A percentile compares a stretch with the other conserved stretches of the same genome.
Conservation (phyloP, 139 green algal species). For the Chlorella sp. region DNA sequence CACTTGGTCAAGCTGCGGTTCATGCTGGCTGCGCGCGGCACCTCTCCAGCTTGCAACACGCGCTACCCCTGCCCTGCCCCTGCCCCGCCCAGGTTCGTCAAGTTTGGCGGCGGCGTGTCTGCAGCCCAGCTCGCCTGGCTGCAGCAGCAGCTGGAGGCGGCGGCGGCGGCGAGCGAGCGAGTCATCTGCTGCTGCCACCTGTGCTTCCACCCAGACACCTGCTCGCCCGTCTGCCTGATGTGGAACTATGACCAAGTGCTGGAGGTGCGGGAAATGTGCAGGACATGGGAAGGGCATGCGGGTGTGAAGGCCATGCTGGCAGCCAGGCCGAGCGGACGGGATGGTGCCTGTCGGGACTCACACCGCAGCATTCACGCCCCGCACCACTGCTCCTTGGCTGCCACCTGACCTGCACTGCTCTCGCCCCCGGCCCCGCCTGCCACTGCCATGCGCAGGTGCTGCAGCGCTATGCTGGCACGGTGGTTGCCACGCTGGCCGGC, state of each 20-base stretch:
- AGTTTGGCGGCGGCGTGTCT: conserved; percentile 78
- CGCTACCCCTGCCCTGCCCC: background rate
- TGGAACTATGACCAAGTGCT: conserved; percentile 80
- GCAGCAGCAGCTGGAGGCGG: conserved; percentile 42
- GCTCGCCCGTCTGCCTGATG: conserved; percentile 58
- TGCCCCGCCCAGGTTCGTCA: conserved; percentile 66
- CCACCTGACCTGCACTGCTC: background rate
- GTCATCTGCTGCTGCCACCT: conserved; percentile 63
- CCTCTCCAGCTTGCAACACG: background rate
- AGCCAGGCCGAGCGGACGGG: background rate
- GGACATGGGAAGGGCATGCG: background rate
- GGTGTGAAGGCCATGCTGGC: background rate
- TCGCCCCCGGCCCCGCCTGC: background rate
- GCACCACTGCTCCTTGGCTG: background rate
- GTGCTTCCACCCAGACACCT: conserved; percentile 55
- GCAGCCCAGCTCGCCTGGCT: conserved; percentile 83
- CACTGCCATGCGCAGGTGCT: conserved; percentile 46
- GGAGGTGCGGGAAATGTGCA: background rate
- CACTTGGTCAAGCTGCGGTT: too few relatives aligned
- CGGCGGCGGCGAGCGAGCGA: conserved; percentile 34
- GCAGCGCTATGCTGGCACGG: conserved; percentile 35
- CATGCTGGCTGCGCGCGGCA: too few relatives aligned
- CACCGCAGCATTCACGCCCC: background rate
- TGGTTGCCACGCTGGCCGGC: conserved; percentile 67
- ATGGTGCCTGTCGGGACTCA: background rate